phyloP scores from a whole-genome alignment of 2,329 filamentous ascomycete genomes.

The Madurella fahalii region DNA sequence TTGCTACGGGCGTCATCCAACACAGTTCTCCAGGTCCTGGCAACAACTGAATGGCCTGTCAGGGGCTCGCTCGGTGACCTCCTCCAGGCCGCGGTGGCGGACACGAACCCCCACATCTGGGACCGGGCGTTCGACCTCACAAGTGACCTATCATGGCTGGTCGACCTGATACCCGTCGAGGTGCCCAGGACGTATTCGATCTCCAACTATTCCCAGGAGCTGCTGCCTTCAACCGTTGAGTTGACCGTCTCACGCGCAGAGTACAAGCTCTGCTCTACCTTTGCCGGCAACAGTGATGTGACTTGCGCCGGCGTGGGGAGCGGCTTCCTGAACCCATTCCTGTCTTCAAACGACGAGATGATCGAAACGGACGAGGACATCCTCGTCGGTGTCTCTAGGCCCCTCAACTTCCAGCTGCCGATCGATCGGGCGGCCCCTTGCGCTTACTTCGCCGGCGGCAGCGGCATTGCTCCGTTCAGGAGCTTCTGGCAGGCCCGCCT shows the following conservation, averaged over 20 bases:
- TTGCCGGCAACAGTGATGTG: constrained; percentile 32
- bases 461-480: constrained; percentile 50
- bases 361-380: constrained; percentile 43
- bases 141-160: constrained; percentile 42
- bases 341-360: constrained; percentile 36
- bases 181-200: constrained; percentile 52
- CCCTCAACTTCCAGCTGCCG: constrained; percentile 49
- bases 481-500: constrained; percentile 50
- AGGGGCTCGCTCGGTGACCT: constrained; percentile 48
- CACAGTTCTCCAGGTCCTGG: constrained; percentile 45
- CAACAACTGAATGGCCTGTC: constrained; percentile 49
- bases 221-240: constrained; percentile 49
- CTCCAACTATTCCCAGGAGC: constrained; percentile 46
- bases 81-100: constrained; percentile 44
- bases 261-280: constrained; percentile 43
- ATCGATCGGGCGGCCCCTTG: constrained; percentile 47
- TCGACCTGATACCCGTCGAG: constrained; percentile 45
- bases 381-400: constrained; percentile 49
- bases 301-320: constrained; percentile 47
- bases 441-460: constrained; percentile 51
- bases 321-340: constrained; percentile 50
- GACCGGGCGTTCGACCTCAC: constrained; percentile 45
- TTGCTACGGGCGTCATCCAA: constrained; percentile 48
- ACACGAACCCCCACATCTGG: constrained; percentile 47
- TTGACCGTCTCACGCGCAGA: constrained; percentile 50